Percentiles rank a stretch among this genome's conserved stretches.
phyloP scores from a whole-genome alignment of 352 stramenopile genomes.

The Pythium periplocum region DNA sequence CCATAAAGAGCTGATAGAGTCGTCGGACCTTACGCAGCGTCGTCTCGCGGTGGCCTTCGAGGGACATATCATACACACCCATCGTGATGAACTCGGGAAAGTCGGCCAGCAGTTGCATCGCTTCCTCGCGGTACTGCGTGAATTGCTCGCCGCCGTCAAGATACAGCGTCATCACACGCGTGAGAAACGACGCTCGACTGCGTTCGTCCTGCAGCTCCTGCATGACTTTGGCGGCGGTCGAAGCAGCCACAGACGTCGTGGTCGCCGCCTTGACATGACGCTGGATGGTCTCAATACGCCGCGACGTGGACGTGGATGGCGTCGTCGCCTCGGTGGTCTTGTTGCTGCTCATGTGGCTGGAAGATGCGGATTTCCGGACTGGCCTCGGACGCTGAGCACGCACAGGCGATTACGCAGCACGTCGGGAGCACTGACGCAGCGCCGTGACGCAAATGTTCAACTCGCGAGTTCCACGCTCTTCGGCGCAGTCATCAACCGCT shows the following conservation, averaged over 20 bases:
- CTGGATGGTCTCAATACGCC: constrained; percentile 44
- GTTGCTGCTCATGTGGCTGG: no score
- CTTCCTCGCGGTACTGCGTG: constrained; percentile 42
- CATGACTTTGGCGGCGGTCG: constrained; percentile 32
- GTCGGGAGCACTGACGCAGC: no score
- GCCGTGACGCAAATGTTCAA: no score
- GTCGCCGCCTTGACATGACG: constrained; percentile 32
- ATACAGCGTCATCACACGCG: constrained; percentile 53
- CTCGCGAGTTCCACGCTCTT: no score
- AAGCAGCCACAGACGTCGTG: constrained; percentile 20
- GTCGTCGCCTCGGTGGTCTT: neutral
- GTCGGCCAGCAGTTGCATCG: constrained; percentile 42
- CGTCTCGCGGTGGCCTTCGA: constrained; percentile 39
- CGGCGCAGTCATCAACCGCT: no score
- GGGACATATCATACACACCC: constrained; percentile 44
- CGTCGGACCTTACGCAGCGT: constrained; percentile 50
- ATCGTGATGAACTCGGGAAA: constrained; percentile 39
- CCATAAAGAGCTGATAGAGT: constrained; percentile 55
- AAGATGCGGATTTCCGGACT: no score
- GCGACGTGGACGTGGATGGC: constrained; percentile 6
- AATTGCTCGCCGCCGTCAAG: constrained; percentile 42
- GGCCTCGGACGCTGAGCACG: no score
- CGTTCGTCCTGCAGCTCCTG: constrained; percentile 50
- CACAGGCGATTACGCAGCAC: no score
- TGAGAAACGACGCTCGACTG: constrained; percentile 35